phyloP scores from a whole-genome alignment of 2,329 filamentous ascomycete species.

The Aspergillus puulaauensis region DNA sequence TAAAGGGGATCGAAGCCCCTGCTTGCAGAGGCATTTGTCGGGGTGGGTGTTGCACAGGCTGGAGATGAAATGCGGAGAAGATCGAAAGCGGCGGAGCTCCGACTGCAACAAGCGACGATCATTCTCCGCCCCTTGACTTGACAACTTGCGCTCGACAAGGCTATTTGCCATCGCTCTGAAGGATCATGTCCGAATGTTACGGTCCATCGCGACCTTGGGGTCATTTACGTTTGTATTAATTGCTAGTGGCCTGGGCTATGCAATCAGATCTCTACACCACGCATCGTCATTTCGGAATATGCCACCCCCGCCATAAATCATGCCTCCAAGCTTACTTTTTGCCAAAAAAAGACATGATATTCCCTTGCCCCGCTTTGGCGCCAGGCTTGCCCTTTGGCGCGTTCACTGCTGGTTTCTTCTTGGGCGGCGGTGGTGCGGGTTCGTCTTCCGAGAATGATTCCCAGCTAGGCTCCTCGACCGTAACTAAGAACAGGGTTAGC shows the following conservation, averaged over 20 bases:
- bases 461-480: slow-evolving; percentile 80
- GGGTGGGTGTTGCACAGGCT: neutral
- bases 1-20: neutral
- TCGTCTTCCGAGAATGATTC: slow-evolving; percentile 94
- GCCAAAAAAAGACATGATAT: slow-evolving; percentile 87
- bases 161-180: neutral
- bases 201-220: neutral
- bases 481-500: slow-evolving; percentile 58
- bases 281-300: neutral
- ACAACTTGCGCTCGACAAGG: neutral
- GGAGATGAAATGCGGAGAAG: slow-evolving; percentile 9
- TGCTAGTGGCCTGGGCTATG: neutral
- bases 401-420: slow-evolving; percentile 47
- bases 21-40: neutral
- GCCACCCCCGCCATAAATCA: neutral
- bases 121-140: neutral
- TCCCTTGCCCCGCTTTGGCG: slow-evolving; percentile 62
- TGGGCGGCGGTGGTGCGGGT: slow-evolving; percentile 50
- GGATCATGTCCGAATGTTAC: neutral
- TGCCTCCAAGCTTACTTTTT: slow-evolving; percentile 61
- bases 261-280: neutral
- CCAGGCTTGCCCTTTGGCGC: slow-evolving; percentile 54
- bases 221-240: neutral
- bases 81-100: neutral
- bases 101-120: neutral